Percentiles rank a stretch among this genome's conserved stretches.
These are phyloP conservation scores for Chrysochromulina parva DNA, from an alignment of 78 protist species.

Conservation along the genomic window DNA sequence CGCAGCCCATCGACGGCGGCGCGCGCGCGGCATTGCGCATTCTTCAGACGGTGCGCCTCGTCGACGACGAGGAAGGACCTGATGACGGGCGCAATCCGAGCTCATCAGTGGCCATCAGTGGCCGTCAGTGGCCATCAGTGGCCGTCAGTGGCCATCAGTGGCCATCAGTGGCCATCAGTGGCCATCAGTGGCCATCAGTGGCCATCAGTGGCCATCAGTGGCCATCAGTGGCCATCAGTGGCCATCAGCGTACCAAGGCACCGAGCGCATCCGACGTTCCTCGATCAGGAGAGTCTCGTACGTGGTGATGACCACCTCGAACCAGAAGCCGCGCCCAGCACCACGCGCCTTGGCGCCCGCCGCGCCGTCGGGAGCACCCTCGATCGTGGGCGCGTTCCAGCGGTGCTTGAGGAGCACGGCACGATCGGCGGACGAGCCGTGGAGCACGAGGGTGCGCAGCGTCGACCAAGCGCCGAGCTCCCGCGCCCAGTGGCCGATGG, in stretches of 20 bases:
- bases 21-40: neutral
- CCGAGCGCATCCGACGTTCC: neutral
- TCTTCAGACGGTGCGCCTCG: slow-evolving; percentile 76
- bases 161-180: slow-evolving; percentile 76
- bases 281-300: neutral
- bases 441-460: neutral
- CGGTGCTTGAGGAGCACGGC: neutral
- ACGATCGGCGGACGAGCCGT: slow-evolving; percentile 3
- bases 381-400: slow-evolving; percentile 53
- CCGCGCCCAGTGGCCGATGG: slow-evolving; percentile 63
- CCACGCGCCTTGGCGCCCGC: neutral
- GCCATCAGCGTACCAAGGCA: neutral
- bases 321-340: neutral
- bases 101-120: slow-evolving; percentile 37
- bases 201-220: no score
- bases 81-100: neutral
- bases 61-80: slow-evolving; percentile 42
- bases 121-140: no score
- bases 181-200: no score
- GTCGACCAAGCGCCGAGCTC: neutral
- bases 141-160: slow-evolving; percentile 64
- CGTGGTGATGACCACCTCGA: neutral
- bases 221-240: no score
- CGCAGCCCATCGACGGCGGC: neutral
- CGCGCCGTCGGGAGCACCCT: slow-evolving; percentile 23